Evolutionary conservation across 192 early-diverging fungal genomes (phyloP), one percentile per base, ranked within the genome.

Genomic region (Backusella circina): DNA sequence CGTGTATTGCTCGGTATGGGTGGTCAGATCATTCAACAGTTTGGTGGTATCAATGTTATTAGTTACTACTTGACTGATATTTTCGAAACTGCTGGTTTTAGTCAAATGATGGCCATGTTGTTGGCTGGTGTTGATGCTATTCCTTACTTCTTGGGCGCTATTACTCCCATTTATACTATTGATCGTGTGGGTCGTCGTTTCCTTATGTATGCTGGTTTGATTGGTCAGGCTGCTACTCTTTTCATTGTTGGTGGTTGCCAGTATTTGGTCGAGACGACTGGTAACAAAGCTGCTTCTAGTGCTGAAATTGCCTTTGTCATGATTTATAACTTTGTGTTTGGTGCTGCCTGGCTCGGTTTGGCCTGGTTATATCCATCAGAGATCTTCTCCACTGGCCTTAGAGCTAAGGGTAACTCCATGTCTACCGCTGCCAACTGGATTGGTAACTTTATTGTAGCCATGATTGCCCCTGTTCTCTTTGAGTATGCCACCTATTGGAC

Each of bases 291-390:
- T 33, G 71, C 71, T 28, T 74, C 75, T 21, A 36, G 44, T 54
- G 75, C 57, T 36, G 76, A 80, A 21, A 83, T 93, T 16, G 86
- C 87, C 12, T 86, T 85, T 77, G 79, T 86, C 10, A 83, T 86
- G 57, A 80, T 91, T 51, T 93, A 91, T 77, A 70, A 91, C 65
- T 94, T 93, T 84, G 84, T 92, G 2, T 84, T 85, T 54, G 87
- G 85, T 37, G 95, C 94, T 66, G 93, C 92, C 30, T 95, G 94
- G 94, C 89, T 94, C 0, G 93, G 93, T 51, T 86, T 93, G 18
- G 91, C 87, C n/a, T 96, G 93, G 94, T 85, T 93, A 66, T 93
- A 94, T 73, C 89, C 93, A 44, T 84, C 90, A 16, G 95, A 96
- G 77, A 94, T 96, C 51, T 94, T 93, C 81, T 89, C 93, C 9